phyloP scores from a whole-genome alignment of 345 rosid genomes.

The Punica granatum region DNA sequence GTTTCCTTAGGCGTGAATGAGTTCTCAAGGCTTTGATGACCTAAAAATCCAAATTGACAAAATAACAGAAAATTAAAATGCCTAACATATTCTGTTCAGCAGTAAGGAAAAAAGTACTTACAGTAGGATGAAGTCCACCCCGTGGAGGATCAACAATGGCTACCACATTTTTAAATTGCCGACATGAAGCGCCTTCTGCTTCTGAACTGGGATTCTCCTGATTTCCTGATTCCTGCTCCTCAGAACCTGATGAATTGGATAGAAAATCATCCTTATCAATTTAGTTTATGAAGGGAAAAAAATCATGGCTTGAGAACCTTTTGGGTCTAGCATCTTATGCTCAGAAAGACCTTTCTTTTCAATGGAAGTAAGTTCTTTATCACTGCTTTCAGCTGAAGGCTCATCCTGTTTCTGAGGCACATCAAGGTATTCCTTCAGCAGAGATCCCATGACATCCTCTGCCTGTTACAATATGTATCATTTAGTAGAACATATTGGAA shows the following conservation, averaged over 20 bases:
- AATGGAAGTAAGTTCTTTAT: conserved; percentile 17
- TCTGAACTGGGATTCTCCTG: conserved; percentile 26
- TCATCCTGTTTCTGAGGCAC: conserved; percentile 34
- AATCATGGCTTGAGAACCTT: conserved; percentile 26
- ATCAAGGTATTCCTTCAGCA: conserved; percentile 57
- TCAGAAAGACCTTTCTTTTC: conserved; percentile 25
- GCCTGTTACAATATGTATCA: conserved; percentile 36
- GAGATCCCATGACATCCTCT: conserved; percentile 82
- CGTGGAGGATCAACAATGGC: conserved; percentile 99
- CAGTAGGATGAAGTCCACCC: conserved; percentile 80
- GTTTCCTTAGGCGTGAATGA: conserved; percentile 53
- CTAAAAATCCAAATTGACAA: conserved; percentile 27
- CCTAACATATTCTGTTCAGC: background rate
- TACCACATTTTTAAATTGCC: conserved; percentile 64
- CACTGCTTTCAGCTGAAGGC: conserved; percentile 18
- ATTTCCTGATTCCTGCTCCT: conserved; percentile 26
- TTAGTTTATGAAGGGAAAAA: background rate
- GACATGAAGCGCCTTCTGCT: conserved; percentile 23
- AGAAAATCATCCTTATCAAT: conserved; percentile 21
- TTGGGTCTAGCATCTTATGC: conserved; percentile 14
- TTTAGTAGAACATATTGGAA: conserved; percentile 5
- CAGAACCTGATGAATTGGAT: conserved; percentile 20
- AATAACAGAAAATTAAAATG: background rate
- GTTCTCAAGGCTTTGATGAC: conserved; percentile 78
- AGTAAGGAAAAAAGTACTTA: conserved; percentile 24